A percentile compares a stretch with the other conserved stretches of the same genome.
Evolutionary conservation across 192 early-diverging fungal species (phyloP).

Genomic region (Entophlyctis luteolus): DNA sequence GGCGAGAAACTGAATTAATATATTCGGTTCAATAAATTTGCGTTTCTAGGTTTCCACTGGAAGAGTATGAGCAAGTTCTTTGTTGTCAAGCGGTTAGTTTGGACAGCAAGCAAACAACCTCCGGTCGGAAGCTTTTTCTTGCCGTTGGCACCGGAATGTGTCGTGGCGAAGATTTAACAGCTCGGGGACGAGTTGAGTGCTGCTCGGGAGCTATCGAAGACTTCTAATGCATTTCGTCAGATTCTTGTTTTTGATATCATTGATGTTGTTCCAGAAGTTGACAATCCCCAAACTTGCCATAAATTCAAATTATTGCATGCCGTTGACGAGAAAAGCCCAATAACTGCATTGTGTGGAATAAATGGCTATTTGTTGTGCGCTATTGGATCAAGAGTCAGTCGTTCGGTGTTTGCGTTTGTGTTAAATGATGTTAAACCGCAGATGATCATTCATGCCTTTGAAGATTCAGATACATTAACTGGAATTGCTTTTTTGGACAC

Average conservation of each 20-base stretch:
- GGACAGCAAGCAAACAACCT: conserved; percentile 76
- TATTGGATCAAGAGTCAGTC: conserved; percentile 74
- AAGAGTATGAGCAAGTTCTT: conserved; percentile 79
- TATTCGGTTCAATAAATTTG: background rate
- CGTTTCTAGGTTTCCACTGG: conserved; percentile 51
- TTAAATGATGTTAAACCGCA: conserved; percentile 8
- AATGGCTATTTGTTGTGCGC: conserved; percentile 84
- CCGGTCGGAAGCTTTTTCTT: conserved; percentile 81
- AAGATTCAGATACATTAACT: conserved; percentile 66
- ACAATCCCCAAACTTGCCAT: conserved; percentile 90
- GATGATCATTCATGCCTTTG: conserved; percentile 81
- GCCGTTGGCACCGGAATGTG: conserved; percentile 83
- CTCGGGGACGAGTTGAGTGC: conserved; percentile 69
- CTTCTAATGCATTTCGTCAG: conserved; percentile 32
- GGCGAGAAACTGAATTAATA: no score
- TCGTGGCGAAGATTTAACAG: conserved; percentile 85
- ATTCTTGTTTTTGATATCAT: conserved; percentile 91
- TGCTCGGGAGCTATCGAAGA: background rate
- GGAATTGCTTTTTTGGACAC: conserved; percentile 95
- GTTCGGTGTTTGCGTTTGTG: background rate
- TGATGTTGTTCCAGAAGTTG: conserved; percentile 93
- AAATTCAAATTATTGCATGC: conserved; percentile 78
- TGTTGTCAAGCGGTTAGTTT: conserved; percentile 74
- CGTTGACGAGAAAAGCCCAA: conserved; percentile 82
- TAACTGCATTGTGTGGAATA: conserved; percentile 78